A percentile compares a stretch with the other conserved stretches of the same genome.
Conservation (phyloP, 768 basidiomycete species). For the Panaeolus papilionaceus region DNA sequence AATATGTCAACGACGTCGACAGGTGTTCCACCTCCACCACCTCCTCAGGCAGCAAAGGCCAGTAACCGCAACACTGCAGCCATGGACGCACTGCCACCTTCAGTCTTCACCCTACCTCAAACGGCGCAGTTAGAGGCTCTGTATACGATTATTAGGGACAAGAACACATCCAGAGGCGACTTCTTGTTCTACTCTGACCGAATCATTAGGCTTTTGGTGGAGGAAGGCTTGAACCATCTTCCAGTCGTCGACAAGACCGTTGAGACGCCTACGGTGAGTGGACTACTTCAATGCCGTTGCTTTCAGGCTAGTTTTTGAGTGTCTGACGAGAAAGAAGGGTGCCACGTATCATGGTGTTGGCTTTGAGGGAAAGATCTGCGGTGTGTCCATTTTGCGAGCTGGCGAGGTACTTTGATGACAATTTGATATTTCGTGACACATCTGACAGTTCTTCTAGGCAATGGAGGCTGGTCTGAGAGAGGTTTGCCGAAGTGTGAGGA, state of each 20-base stretch:
- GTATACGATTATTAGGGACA: conserved; percentile 93
- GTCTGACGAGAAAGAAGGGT: conserved; percentile 52
- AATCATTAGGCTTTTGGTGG: conserved; percentile 84
- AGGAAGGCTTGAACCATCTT: conserved; percentile 90
- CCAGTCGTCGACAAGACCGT: conserved; percentile 74
- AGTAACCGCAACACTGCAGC: conserved; percentile 43
- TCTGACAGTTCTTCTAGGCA: conserved; percentile 54
- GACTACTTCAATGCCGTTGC: background rate
- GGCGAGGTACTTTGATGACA: conserved; percentile 69
- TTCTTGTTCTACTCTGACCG: conserved; percentile 96
- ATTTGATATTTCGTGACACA: background rate
- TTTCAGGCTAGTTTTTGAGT: background rate
- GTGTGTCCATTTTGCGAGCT: conserved; percentile 92
- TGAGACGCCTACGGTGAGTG: conserved; percentile 80
- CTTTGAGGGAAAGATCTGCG: conserved; percentile 96
- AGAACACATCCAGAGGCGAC: conserved; percentile 87
- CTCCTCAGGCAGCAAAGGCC: conserved; percentile 40
- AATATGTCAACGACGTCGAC: conserved; percentile 11
- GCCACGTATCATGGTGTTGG: conserved; percentile 88
- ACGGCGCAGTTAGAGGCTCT: conserved; percentile 95
- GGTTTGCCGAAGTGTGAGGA: conserved; percentile 92
- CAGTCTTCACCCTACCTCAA: conserved; percentile 88
- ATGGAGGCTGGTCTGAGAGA: conserved; percentile 98
- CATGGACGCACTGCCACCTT: conserved; percentile 64
- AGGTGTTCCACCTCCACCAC: conserved; percentile 33